These are phyloP conservation scores for Polyporus tsugae DNA, from an alignment of 1,284 basidiomycete genomes.

Conservation along the genomic window DNA sequence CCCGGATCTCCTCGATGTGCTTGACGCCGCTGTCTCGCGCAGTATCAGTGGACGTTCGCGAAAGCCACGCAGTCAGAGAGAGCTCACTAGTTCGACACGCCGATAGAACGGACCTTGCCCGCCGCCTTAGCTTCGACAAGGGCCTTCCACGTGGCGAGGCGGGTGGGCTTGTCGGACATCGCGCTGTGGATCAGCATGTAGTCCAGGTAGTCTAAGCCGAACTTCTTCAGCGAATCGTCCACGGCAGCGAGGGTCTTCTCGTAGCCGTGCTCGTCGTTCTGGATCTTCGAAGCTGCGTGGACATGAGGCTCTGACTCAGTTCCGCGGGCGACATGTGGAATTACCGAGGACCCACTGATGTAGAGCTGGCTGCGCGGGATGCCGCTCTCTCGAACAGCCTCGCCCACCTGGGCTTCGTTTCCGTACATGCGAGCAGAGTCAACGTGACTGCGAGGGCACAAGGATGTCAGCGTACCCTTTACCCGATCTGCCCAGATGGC, in stretches of 20 bases:
- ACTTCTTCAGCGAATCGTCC: constrained; percentile 34
- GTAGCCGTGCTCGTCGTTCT: constrained; percentile 38
- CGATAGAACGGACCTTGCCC: constrained; percentile 62
- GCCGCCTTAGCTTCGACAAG: constrained; percentile 53
- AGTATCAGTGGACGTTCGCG: background rate
- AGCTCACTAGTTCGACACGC: constrained; percentile 70
- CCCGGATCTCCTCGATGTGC: constrained; percentile 80
- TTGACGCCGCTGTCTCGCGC: constrained; percentile 48
- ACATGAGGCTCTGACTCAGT: constrained; percentile 8
- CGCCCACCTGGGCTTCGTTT: constrained; percentile 75
- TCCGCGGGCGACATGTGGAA: background rate
- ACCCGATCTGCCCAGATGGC: background rate
- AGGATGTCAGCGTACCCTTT: background rate
- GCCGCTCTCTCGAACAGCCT: constrained; percentile 63
- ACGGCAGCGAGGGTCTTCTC: constrained; percentile 34
- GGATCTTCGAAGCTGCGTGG: constrained; percentile 33
- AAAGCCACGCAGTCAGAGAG: constrained; percentile 43
- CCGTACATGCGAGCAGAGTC: constrained; percentile 79
- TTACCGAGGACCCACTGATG: constrained; percentile 59
- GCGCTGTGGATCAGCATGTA: constrained; percentile 70
- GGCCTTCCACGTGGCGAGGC: constrained; percentile 55
- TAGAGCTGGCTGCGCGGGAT: constrained; percentile 65
- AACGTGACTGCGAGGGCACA: constrained; percentile 60
- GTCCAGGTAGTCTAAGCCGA: constrained; percentile 55
- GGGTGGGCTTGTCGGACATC: constrained; percentile 48